These are phyloP conservation scores for Botrytis cinerea DNA, from an alignment of 2,329 filamentous ascomycete species.

Conservation along the genomic window DNA sequence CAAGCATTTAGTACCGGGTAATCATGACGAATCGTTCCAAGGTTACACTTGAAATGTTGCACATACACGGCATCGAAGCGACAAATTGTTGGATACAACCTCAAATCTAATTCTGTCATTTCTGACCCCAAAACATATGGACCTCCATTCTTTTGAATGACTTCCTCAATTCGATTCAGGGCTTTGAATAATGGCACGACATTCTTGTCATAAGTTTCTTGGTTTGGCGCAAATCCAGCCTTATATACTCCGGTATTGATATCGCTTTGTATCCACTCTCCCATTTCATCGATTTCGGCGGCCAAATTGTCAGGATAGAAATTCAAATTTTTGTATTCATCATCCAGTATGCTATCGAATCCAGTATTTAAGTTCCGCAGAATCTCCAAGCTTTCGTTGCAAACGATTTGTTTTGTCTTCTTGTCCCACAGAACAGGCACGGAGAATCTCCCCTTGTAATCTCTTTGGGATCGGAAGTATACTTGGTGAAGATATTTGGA, in stretches of 20 bases:
- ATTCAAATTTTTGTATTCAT: slow-evolving; percentile 21
- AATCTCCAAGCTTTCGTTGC: slow-evolving; percentile 78
- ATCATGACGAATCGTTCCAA: slow-evolving; percentile 63
- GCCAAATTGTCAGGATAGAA: slow-evolving; percentile 17
- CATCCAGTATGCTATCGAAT: slow-evolving; percentile 31
- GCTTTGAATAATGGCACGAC: slow-evolving; percentile 70
- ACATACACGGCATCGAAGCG: slow-evolving; percentile 70
- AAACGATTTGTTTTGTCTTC: slow-evolving; percentile 62
- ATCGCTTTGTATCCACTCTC: slow-evolving; percentile 74
- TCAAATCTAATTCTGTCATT: slow-evolving; percentile 69
- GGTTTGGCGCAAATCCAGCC: slow-evolving; percentile 78
- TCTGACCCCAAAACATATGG: slow-evolving; percentile 61
- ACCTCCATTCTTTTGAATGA: slow-evolving; percentile 51
- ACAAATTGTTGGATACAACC: slow-evolving; percentile 65
- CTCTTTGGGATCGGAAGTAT: slow-evolving; percentile 62
- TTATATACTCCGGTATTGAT: slow-evolving; percentile 72
- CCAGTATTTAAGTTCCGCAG: slow-evolving; percentile 77
- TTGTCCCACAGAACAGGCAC: slow-evolving; percentile 68
- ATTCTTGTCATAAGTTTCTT: slow-evolving; percentile 77
- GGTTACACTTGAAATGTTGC: slow-evolving; percentile 63
- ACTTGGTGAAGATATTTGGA: slow-evolving; percentile 64
- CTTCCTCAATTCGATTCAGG: slow-evolving; percentile 72
- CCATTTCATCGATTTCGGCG: slow-evolving; percentile 46
- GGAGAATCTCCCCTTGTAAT: slow-evolving; percentile 67
- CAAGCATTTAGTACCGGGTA: slow-evolving; percentile 57